Base-by-base conservation (phyloP, 371 early-diverging fungal species). In the Massospora cicadina region DNA sequence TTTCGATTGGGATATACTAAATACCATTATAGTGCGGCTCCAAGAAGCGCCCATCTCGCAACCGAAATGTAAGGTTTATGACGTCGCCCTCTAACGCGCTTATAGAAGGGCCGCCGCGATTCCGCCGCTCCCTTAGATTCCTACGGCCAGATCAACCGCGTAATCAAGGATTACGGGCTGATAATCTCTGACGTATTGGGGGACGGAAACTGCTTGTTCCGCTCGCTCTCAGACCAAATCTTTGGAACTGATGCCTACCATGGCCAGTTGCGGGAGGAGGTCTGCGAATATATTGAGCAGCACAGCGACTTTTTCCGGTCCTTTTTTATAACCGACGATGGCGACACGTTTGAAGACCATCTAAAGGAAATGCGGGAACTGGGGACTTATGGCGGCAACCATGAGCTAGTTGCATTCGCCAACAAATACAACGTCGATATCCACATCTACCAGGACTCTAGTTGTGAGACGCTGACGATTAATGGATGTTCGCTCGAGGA, bases 171-270 rank as follows among this genome's bases (percentile, higher is more conserved):
- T n/a, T n/a, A n/a, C n/a, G n/a, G n/a, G n/a, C n/a, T n/a, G n/a
- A n/a, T n/a, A n/a, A n/a, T 79, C 59, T 87, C 84, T 65, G 86
- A 85, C 65, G 84, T 89, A 56, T 68, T 75, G 26, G 89, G 90
- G 32, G 91, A 92, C 68, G 90, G 91, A 61, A 90, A 92, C 74
- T 92, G 93, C 70, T 71, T 88, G 55, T 89, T 87, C 69, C 56
- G 87, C 13, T 78, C 89, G 0, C 75, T 90, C 27, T 79, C 86
- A 1, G 88, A 90, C 71, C 91, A 90, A 69, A 76, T 74, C 24
- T 71, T 79, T 56, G 88, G 89, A 1, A 71, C 68, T 7, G 80
- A 84, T 23, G 64, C 68, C 1, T 68, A 79, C 26, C 88, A 93
- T 69, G 55, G 68, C 3, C 64, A 67, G 0, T 71, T 81, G 33